phyloP scores from a whole-genome alignment of 2,329 filamentous ascomycete genomes.

The Aureobasidium sp. region DNA sequence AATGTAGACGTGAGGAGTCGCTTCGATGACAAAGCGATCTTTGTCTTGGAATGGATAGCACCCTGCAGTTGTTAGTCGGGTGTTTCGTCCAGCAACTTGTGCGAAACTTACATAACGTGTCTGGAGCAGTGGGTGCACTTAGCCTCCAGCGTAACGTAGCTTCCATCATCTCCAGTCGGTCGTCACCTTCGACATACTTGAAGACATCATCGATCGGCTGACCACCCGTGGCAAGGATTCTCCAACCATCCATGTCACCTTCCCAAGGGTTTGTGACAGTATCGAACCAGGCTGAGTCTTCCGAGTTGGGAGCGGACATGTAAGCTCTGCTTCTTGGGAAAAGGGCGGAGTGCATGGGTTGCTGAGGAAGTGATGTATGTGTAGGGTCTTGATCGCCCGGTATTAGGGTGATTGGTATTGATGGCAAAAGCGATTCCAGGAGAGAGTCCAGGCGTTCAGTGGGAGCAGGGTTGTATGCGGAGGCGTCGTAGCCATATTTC shows the following conservation, averaged over 20 bases:
- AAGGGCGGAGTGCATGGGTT: constrained; percentile 86
- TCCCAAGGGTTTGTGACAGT: constrained; percentile 89
- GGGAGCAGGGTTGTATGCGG: constrained; percentile 76
- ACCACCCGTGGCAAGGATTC: constrained; percentile 75
- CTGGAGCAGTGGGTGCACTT: constrained; percentile 85
- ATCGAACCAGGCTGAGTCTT: constrained; percentile 65
- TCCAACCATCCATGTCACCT: constrained; percentile 82
- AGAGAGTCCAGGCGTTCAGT: constrained; percentile 78
- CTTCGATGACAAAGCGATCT: constrained; percentile 79
- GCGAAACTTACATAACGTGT: constrained; percentile 70
- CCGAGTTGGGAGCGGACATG: constrained; percentile 28
- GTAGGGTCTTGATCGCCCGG: constrained; percentile 80
- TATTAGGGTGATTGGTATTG: constrained; percentile 79
- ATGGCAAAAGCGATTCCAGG: constrained; percentile 69
- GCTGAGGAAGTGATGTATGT: constrained; percentile 82
- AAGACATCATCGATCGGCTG: constrained; percentile 92
- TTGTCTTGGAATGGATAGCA: constrained; percentile 93
- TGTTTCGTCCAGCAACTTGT: not conserved
- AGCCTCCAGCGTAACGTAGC: constrained; percentile 88
- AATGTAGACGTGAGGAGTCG: constrained; percentile 86
- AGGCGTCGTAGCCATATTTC: constrained; percentile 92
- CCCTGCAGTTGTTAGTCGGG: constrained; percentile 45
- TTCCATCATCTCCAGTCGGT: constrained; percentile 84
- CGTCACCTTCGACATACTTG: constrained; percentile 74
- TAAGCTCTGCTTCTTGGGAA: constrained; percentile 70